Conservation (phyloP, 805 yeast genomes). For the Teunomyces panamensis region DNA sequence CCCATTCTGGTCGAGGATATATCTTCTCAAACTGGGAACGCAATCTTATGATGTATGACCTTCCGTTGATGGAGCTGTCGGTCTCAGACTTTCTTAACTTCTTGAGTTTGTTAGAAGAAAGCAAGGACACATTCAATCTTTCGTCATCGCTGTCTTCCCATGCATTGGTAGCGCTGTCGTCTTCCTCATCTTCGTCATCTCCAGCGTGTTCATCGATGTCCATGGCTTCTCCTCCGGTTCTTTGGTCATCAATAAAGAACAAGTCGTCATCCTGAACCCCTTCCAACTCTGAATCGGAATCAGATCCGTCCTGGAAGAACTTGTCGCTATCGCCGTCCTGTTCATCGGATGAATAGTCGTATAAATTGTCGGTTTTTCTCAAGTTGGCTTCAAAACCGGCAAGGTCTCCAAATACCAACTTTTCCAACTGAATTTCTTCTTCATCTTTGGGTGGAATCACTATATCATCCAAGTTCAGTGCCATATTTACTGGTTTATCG, state of each 20-base stretch:
- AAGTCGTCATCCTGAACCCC: constrained; percentile 38
- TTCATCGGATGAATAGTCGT: constrained; percentile 43
- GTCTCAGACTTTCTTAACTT: constrained; percentile 65
- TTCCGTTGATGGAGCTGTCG: constrained; percentile 56
- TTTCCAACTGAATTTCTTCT: constrained; percentile 78
- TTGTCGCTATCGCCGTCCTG: constrained; percentile 22
- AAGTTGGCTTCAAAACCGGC: constrained; percentile 69
- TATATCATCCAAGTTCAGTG: constrained; percentile 18
- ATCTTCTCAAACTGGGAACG: constrained; percentile 69
- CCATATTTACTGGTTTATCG: constrained; percentile 7
- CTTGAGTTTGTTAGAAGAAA: constrained; percentile 55
- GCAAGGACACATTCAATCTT: constrained; percentile 56
- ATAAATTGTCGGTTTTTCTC: constrained; percentile 57
- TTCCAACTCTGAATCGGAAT: constrained; percentile 26
- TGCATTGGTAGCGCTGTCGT: constrained; percentile 61
- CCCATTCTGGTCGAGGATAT: constrained; percentile 89
- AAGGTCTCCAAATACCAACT: constrained; percentile 84
- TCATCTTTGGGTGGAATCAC: constrained; percentile 70
- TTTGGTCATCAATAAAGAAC: constrained; percentile 45
- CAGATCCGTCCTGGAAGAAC: constrained; percentile 8
- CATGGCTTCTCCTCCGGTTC: constrained; percentile 27
- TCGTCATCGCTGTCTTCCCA: constrained; percentile 97
- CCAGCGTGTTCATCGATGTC: constrained; percentile 18
- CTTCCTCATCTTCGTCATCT: constrained; percentile 33
- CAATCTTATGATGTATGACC: constrained; percentile 58